Base-by-base conservation (phyloP, 805 yeast genomes). In the Schwanniomyces sp. region DNA sequence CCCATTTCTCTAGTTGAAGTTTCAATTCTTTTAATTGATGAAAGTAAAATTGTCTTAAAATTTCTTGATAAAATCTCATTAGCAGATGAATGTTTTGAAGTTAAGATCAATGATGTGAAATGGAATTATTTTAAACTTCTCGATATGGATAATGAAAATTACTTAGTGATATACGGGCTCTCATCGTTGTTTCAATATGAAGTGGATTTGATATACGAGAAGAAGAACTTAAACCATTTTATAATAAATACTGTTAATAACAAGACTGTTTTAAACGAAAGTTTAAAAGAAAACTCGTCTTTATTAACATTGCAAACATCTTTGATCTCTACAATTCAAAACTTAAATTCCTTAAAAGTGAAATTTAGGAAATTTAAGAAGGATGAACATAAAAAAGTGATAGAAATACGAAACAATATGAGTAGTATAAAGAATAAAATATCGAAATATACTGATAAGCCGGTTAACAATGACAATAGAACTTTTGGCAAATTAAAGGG, bases 401-500 rank as follows among this genome's bases (percentile, higher is more conserved):
- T 64, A 1, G 77, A 71, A 12, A 48, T 63, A 18, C 64, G 59
- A 41, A 65, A 64, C 40, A 65, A 61, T 29, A 67, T 71, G 41
- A 76, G 69, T 25, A 45, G 54, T 25, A 53, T 71, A 44, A 61
- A 58, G 41, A 56, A 55, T 32, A 68, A 63, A 42, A 63, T 70
- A n/a, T 57, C 63, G 4, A 70, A 67, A 50, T 62, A 61, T 41
- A 58, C 58, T 11, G 53, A 49, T 36, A 59, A 55, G 32, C 56
- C 58, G 24, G 47, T 40, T 11, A 41, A 47, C 12, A 62, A 55
- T 46, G 75, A 73, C 37, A 61, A 56, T 24, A 55, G 73, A 41
- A 52, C 59, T 0, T 58, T 64, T 48, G 71, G 75, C 4, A 72
- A 71, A 46, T 53, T 73, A 30, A 69, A 67, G 49, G 74, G 76